phyloP scores from a whole-genome alignment of 441 rosid genomes.

The Bruguiera hainesii region DNA sequence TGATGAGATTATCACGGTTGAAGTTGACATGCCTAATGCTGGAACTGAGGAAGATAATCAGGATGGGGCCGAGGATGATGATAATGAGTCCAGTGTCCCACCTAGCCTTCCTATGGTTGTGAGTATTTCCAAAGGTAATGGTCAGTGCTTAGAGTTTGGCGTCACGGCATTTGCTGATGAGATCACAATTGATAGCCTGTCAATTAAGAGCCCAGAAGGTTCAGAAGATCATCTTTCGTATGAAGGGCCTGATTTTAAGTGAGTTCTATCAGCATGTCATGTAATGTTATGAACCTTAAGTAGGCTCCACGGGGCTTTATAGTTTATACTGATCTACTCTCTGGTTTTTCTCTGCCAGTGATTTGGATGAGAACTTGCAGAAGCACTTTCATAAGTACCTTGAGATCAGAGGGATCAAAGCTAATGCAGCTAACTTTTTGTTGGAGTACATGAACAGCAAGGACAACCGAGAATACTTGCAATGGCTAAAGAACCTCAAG shows the following conservation, averaged over 20 bases:
- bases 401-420: constrained; percentile 72
- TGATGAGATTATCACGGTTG: constrained; percentile 57
- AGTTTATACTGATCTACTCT: neutral
- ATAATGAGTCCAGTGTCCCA: constrained; percentile 8
- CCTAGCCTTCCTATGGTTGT: constrained; percentile 52
- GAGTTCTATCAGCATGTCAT: constrained; percentile 20
- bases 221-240: constrained; percentile 51
- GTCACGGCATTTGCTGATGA: constrained; percentile 52
- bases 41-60: constrained; percentile 15
- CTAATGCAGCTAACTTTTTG: constrained; percentile 56
- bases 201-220: constrained; percentile 33
- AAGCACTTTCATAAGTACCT: constrained; percentile 70
- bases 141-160: constrained; percentile 50
- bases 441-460: constrained; percentile 51
- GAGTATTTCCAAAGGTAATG: constrained; percentile 43
- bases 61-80: constrained; percentile 13
- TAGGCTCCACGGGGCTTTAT: constrained; percentile 1
- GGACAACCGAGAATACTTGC: constrained; percentile 58
- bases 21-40: constrained; percentile 43
- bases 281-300: neutral
- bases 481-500: constrained; percentile 64
- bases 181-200: constrained; percentile 55
- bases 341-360: constrained; percentile 31
- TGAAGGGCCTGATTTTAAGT: constrained; percentile 74
- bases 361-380: constrained; percentile 77